Evolutionary conservation across 805 yeast species (phyloP), one percentile per base, ranked within the genome.

Genomic region (Candida koratica): DNA sequence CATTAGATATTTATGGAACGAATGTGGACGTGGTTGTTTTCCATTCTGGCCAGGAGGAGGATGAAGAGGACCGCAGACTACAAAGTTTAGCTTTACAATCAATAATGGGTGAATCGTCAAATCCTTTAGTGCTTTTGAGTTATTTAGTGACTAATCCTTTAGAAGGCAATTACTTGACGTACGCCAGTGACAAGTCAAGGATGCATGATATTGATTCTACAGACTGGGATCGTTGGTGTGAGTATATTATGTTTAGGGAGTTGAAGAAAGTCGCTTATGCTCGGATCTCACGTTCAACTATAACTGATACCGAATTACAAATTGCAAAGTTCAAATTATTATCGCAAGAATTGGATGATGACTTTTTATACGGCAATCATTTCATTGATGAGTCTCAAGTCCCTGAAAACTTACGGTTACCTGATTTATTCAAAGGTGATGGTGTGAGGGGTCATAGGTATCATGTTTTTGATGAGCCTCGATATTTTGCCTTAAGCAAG

Each of bases 181-280:
- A 87, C 60, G 96, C 89, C 13, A 80, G 94, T 51, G 84, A 82
- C 33, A 60, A 67, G 46, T 79, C 90, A 1, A 84, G 95, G 20
- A 86, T 93, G 90, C 77, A 81, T 51, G 98, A 93, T 58, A 88
- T 93, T 44, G 98, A 93, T 58, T 82, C 89, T 28, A 69, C 82
- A 6, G 97, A 90, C 56, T 85, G 89, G 80, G 98, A 93, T 55
- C 78, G 98, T 64, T 93, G 98, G 98, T 93, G 98, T 64, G 95
- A 93, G 64, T 93, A 93, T 62, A 87, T 93, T 44, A 64, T 93
- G 46, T 93, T 83, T 75, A 84, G 89, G 58, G 81, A 83, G 41
- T 65, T 93, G 60, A 81, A 78, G 56, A 82, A 96, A 60, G 78
- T 83, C 1, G 97, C 95, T 3, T 93, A 93, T 57, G 97, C 97